A percentile compares a stretch with the other conserved stretches of the same genome.
Evolutionary conservation across 768 basidiomycete genomes (phyloP).

Genomic region (Kwoniella europaea): DNA sequence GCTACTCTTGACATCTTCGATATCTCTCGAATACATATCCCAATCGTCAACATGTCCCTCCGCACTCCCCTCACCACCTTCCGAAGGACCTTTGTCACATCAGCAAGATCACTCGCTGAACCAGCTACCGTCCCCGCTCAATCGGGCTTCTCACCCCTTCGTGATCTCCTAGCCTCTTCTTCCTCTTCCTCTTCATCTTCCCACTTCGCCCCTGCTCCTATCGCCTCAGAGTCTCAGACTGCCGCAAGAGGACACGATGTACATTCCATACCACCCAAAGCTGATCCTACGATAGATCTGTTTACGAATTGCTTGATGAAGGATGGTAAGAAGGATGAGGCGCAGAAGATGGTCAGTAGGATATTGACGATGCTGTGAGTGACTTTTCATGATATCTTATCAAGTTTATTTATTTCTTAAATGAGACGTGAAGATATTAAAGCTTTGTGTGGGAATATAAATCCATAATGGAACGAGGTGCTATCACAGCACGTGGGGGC

Average conservation of each 20-base stretch:
- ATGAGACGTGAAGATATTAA: too few species aligned
- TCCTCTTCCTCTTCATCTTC: conserved; percentile 16
- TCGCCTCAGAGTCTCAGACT: conserved; percentile 4
- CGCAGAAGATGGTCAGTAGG: conserved; percentile 41
- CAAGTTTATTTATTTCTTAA: neutral
- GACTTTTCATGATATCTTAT: neutral
- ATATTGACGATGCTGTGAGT: conserved; percentile 51
- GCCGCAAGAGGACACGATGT: conserved; percentile 42
- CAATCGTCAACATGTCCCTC: conserved; percentile 19
- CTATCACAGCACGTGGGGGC: too few species aligned
- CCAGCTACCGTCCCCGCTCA: conserved; percentile 1
- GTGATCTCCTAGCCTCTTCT: conserved; percentile 21
- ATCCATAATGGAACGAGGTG: too few species aligned
- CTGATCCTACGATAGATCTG: conserved; percentile 52
- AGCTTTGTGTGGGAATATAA: too few species aligned
- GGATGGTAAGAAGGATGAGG: conserved; percentile 55
- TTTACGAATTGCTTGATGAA: conserved; percentile 57
- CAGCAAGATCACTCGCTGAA: neutral
- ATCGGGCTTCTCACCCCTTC: conserved; percentile 24
- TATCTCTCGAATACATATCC: neutral
- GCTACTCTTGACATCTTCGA: neutral
- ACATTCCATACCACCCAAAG: conserved; percentile 44
- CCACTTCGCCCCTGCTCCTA: conserved; percentile 5
- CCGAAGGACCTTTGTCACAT: conserved; percentile 4
- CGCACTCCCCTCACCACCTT: conserved; percentile 5